Evolutionary conservation across 148 eudicot genomes (phyloP).

Genomic region (Camellia lanceoleosa): DNA sequence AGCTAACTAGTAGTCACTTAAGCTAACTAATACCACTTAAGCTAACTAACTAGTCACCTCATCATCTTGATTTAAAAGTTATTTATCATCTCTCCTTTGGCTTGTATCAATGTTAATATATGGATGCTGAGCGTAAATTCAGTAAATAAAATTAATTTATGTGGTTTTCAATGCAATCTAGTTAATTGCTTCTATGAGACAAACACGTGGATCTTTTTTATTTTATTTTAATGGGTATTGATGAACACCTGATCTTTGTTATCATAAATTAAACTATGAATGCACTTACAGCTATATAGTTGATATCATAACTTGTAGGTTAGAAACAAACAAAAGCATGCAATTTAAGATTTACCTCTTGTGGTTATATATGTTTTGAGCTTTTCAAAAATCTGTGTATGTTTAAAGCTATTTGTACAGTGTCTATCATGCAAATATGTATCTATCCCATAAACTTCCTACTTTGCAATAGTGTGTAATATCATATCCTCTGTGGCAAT

Average conservation of each 20-base stretch:
- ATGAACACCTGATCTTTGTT: neutral
- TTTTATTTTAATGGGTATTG: neutral
- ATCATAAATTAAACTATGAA: neutral
- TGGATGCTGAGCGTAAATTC: neutral
- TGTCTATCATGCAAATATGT: too few relatives aligned
- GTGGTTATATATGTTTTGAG: too few relatives aligned
- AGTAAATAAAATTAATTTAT: neutral
- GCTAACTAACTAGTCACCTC: too few relatives aligned
- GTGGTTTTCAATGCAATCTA: neutral
- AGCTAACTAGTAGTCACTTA: too few relatives aligned
- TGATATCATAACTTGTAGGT: neutral
- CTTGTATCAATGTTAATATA: neutral
- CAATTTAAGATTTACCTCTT: neutral
- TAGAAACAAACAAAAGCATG: neutral
- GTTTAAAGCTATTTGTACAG: too few relatives aligned
- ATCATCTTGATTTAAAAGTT: too few relatives aligned
- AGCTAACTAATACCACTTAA: too few relatives aligned
- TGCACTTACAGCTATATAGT: neutral
- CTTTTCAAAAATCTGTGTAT: too few relatives aligned
- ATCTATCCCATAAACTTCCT: neutral
- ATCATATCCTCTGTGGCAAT: neutral
- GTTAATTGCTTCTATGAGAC: neutral
- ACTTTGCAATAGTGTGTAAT: neutral
- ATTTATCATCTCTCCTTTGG: too few relatives aligned
- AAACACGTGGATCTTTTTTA: neutral